Conservation (phyloP, 2,329 filamentous ascomycete genomes). For the Beauveria australis region DNA sequence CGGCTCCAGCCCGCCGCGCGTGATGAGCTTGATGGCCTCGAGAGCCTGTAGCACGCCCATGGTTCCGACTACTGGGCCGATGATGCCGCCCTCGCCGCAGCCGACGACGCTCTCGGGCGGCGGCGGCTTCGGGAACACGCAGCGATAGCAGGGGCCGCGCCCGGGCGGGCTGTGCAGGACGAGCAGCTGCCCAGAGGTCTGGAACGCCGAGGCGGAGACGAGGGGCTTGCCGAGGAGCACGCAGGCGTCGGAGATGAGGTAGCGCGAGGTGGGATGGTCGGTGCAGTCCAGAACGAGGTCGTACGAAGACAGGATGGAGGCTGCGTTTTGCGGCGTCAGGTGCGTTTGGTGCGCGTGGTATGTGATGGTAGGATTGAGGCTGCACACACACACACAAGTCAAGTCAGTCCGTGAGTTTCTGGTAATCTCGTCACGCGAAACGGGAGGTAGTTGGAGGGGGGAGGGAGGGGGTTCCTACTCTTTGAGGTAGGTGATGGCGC, state of each 20-base stretch:
- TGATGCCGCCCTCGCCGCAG: constrained; percentile 86
- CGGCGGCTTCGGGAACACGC: constrained; percentile 82
- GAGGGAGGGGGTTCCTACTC: constrained; percentile 35
- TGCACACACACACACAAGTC: constrained; percentile 21
- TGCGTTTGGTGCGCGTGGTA: constrained; percentile 57
- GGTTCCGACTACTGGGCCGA: constrained; percentile 84
- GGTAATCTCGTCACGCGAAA: too few species aligned
- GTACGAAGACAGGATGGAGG: constrained; percentile 58
- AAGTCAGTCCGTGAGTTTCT: too few species aligned
- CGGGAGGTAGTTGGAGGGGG: too few species aligned
- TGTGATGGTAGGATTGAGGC: constrained; percentile 62
- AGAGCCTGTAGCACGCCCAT: constrained; percentile 92
- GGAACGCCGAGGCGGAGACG: constrained; percentile 81
- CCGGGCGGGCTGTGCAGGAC: constrained; percentile 78
- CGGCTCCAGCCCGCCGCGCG: constrained; percentile 25
- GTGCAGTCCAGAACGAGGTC: constrained; percentile 91
- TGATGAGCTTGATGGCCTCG: constrained; percentile 79
- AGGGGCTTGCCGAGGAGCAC: constrained; percentile 72
- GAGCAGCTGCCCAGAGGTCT: constrained; percentile 83
- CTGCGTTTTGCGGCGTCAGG: constrained; percentile 61
- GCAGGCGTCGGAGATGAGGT: constrained; percentile 85
- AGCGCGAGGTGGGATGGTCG: constrained; percentile 84
- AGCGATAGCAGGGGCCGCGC: constrained; percentile 79
- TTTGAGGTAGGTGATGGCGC: constrained; percentile 53
- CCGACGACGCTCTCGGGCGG: constrained; percentile 74